A percentile compares a stretch with the other conserved stretches of the same genome.
phyloP scores from a whole-genome alignment of 257 asterid genomes.

The Eustoma russellianum region DNA sequence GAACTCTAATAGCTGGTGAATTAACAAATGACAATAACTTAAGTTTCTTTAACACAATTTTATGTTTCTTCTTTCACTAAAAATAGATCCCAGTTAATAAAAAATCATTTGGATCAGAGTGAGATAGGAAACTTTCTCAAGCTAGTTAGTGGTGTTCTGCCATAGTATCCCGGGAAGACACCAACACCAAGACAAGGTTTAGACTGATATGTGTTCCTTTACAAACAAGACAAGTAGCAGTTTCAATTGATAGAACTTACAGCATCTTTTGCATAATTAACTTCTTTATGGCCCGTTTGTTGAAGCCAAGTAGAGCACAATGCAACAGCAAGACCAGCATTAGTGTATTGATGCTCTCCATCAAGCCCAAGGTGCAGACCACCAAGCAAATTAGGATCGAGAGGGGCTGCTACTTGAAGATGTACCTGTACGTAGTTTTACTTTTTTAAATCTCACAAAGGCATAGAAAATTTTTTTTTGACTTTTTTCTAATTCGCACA shows the following conservation, averaged over 20 bases:
- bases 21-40: too few relatives aligned
- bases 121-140: too few relatives aligned
- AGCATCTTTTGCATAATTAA: slow-evolving; percentile 57
- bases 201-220: too few relatives aligned
- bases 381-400: slow-evolving; percentile 59
- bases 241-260: slow-evolving; percentile 38
- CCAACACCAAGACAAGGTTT: too few relatives aligned
- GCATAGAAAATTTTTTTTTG: not conserved
- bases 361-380: slow-evolving; percentile 79
- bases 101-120: too few relatives aligned
- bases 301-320: slow-evolving; percentile 94
- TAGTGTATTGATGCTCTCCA: slow-evolving; percentile 89
- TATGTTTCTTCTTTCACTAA: too few relatives aligned
- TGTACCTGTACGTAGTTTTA: slow-evolving; percentile 43
- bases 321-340: slow-evolving; percentile 96
- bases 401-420: slow-evolving; percentile 73
- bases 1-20: too few relatives aligned
- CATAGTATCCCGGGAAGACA: too few relatives aligned
- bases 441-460: slow-evolving; percentile 8
- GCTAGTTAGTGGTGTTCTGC: too few relatives aligned
- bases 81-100: too few relatives aligned
- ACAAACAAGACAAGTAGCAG: slow-evolving; percentile 8
- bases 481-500: not conserved
- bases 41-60: too few relatives aligned
- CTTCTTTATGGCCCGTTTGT: slow-evolving; percentile 68